Evolutionary conservation across 176 grass and related monocot species (phyloP), one percentile per base, ranked within the genome.

Genomic region (Carex cristatella): DNA sequence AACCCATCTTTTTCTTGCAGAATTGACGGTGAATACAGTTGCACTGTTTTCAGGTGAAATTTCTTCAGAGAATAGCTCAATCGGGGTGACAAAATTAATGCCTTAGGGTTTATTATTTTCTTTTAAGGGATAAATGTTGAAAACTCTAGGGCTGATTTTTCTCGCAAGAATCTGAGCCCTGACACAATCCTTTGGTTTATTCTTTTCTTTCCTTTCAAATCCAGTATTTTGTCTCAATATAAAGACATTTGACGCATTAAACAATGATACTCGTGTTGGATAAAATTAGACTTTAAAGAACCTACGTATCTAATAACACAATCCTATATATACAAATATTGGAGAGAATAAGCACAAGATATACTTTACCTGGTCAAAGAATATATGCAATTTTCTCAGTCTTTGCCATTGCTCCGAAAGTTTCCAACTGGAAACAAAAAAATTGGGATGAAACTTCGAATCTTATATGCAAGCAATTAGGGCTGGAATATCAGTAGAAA

Each of bases 381-480:
- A 98, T 95, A 82, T 95, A 98, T 42, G 96, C 93, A 74, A 98
- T 89, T 66, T 98, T 98, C 57, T 98, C 93, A 2, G 96, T 95
- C 67, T 98, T 95, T 3, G 96, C 96, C 96, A 98, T 98, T 35
- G 93, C 94, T 37, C 96, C 96, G 89, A 95, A 98, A 74, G 96
- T 98, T 90, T 95, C 93, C 3, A 98, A 93, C 96, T 98, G 90
- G 84, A 18, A 79, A 53, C 7, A 77, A 40, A 56, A 4, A 77
- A 77, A n/a, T 54, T 56, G 3, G 31, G 1, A 77, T 77, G 11
- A 77, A 28, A 51, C 27, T 56, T 55, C 23, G 12, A 66, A 28
- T 55, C 35, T 37, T 37, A 37, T 1, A 37, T 37, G 35, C 35
- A 37, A 37, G 35, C 35, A 37, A 37, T 37, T 37, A 37, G 23